A percentile compares a stretch with the other conserved stretches of the same genome.
Conservation (phyloP, 352 stramenopile genomes). For the Phytopythium chamaehyphon region DNA sequence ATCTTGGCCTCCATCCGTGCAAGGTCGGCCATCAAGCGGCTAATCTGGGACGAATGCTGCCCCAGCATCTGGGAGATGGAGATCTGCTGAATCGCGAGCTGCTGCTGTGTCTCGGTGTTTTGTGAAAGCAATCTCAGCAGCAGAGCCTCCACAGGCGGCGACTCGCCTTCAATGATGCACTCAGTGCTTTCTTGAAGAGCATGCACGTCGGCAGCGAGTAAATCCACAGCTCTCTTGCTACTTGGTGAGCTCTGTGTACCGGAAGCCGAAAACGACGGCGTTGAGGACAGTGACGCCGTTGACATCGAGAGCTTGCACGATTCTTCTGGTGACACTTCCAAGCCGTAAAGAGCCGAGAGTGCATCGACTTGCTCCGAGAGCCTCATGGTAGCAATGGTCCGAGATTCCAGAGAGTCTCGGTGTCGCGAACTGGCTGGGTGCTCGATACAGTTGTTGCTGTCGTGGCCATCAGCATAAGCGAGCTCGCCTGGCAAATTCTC, state of each 20-base stretch:
- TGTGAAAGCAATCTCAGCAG: slow-evolving; percentile 80
- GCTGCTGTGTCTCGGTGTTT: slow-evolving; percentile 81
- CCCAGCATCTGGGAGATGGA: slow-evolving; percentile 57
- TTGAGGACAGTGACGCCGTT: slow-evolving; percentile 28
- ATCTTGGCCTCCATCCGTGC: slow-evolving; percentile 79
- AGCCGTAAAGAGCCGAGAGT: neutral
- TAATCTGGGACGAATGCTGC: slow-evolving; percentile 71
- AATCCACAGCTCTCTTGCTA: neutral
- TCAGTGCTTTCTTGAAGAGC: neutral
- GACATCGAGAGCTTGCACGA: slow-evolving; percentile 10
- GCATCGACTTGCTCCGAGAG: slow-evolving; percentile 2
- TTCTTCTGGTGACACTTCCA: neutral
- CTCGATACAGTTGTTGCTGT: neutral
- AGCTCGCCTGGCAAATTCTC: slow-evolving; percentile 42
- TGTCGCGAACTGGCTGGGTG: too few species aligned
- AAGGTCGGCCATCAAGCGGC: slow-evolving; percentile 67
- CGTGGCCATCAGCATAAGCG: neutral
- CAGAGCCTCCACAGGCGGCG: slow-evolving; percentile 55
- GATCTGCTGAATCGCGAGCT: slow-evolving; percentile 73
- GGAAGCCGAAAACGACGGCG: neutral
- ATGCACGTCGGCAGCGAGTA: neutral
- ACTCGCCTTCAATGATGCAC: too few species aligned
- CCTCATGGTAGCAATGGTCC: neutral
- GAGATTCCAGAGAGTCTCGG: too few species aligned
- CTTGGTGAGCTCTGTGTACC: neutral